Evolutionary conservation across 345 rosid species (phyloP), one percentile per base, ranked within the genome.

Genomic region (Ceriops decandra): DNA sequence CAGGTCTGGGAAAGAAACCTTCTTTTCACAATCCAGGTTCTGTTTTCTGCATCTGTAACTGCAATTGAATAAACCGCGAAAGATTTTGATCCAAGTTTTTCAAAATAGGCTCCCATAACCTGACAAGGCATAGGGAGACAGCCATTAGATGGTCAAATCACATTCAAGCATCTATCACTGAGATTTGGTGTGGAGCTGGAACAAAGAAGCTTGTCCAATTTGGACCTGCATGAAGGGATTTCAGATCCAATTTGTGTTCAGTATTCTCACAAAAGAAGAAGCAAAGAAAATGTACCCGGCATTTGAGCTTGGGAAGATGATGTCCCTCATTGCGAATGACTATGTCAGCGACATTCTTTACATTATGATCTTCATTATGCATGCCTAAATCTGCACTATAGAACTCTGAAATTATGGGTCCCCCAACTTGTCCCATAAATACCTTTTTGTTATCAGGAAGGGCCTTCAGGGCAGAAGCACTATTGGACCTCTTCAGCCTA

Each of bases 41-140:
- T 81, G 74, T 79, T 82, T 78, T 83, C 96, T 60, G 80, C 76
- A 83, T 88, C 98, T 61, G 96, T 90, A 79, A 95, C 97, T 26
- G 95, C 98, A 78, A 95, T 92, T 73, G 97, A 92, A 82, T 95
- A 95, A 77, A 92, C 99, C 33, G 99, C 99, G 82, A 95, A 95
- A 47, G 98, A 85, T 77, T 92, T 95, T 35, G 99, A 90, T 47
- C 90, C 92, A 57, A 80, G 79, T 79, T 95, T 95, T 83, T 95
- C 99, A 72, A 95, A 90, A 71, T 87, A 88, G 62, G 99, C 98
- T 81, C 99, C 99, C 61, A 84, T 72, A 76, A 95, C 97, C 99
- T 95, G 84, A 60, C 77, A 64, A 66, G 38, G 83, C 57, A 79
- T 20, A 64, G 35, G 62, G 27, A 42, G 36, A 69, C 46, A 69